Percentiles rank a stretch among this genome's conserved stretches.
phyloP scores from a whole-genome alignment of 2,329 filamentous ascomycete species.

The Dactylella cylindrospora region DNA sequence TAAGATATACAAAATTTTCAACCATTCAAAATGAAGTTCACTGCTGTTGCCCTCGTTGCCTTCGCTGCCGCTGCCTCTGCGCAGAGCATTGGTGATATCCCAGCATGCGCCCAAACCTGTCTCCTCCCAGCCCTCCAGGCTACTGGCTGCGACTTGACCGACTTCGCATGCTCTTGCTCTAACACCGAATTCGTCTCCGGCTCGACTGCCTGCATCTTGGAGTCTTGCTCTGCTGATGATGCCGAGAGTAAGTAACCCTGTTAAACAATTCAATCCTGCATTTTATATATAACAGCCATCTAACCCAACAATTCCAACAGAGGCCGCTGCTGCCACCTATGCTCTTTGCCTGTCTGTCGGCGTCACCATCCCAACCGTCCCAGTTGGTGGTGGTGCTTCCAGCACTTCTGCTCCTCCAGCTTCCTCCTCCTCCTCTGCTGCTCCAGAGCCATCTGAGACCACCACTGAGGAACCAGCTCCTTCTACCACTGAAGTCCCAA shows the following conservation, averaged over 20 bases:
- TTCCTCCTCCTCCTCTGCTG: not conserved
- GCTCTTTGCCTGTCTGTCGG: slow-evolving; percentile 44
- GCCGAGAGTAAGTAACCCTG: slow-evolving; percentile 42
- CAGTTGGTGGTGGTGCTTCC: not conserved
- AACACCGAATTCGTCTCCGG: slow-evolving; percentile 36
- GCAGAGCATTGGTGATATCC: slow-evolving; percentile 45
- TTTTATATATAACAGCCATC: slow-evolving; percentile 11
- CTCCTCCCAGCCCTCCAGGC: slow-evolving; percentile 31
- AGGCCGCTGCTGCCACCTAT: slow-evolving; percentile 39
- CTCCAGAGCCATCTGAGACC: not conserved
- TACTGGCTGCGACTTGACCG: slow-evolving; percentile 43
- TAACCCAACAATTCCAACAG: slow-evolving; percentile 39
- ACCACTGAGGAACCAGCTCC: too few relatives aligned
- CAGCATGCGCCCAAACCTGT: slow-evolving; percentile 45
- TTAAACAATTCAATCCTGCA: not conserved
- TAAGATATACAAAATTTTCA: slow-evolving; percentile 26
- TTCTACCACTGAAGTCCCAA: too few relatives aligned
- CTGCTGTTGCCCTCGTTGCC: slow-evolving; percentile 43
- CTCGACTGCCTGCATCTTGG: slow-evolving; percentile 42
- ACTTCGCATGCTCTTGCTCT: slow-evolving; percentile 47
- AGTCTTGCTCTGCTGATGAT: slow-evolving; percentile 21
- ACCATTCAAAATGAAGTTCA: slow-evolving; percentile 48
- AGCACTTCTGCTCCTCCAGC: slow-evolving; percentile 1
- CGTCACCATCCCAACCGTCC: slow-evolving; percentile 42
- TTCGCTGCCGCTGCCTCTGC: slow-evolving; percentile 45